Evolutionary conservation across 2,329 filamentous ascomycete species (phyloP).

Genomic region (Lachnellula cervina): DNA sequence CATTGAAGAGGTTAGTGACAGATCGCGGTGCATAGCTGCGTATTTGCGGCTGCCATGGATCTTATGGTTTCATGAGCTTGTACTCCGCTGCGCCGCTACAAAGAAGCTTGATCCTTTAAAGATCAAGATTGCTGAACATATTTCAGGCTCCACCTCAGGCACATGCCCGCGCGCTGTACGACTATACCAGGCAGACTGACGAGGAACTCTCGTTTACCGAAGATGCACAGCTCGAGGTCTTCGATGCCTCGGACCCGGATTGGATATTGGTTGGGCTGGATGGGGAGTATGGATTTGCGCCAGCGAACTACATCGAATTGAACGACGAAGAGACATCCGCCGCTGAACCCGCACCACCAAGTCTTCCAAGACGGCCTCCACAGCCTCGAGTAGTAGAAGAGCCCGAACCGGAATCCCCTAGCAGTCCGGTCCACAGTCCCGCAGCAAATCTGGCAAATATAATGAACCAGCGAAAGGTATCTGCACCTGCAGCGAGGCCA

Average conservation of each 20-base stretch:
- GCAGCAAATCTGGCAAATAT: slow-evolving; percentile 49
- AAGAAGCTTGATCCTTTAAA: neutral
- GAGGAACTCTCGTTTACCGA: slow-evolving; percentile 96
- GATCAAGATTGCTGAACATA: slow-evolving; percentile 14
- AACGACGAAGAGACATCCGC: slow-evolving; percentile 33
- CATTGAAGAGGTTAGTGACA: slow-evolving; percentile 73
- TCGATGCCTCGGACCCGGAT: slow-evolving; percentile 86
- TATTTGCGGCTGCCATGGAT: slow-evolving; percentile 1
- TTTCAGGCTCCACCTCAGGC: slow-evolving; percentile 58
- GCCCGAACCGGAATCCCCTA: slow-evolving; percentile 23
- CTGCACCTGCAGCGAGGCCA: slow-evolving; percentile 36
- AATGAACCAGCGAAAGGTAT: slow-evolving; percentile 36
- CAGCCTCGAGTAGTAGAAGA: slow-evolving; percentile 25
- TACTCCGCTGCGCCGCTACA: neutral
- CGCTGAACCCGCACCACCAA: slow-evolving; percentile 30
- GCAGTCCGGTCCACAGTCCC: slow-evolving; percentile 24
- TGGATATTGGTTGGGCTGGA: slow-evolving; percentile 90
- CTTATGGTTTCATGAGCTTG: neutral
- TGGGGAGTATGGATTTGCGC: slow-evolving; percentile 87
- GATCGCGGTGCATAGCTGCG: neutral
- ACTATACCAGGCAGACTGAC: slow-evolving; percentile 94
- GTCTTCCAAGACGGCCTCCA: slow-evolving; percentile 35
- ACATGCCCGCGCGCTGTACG: slow-evolving; percentile 88
- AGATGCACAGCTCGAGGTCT: slow-evolving; percentile 76
- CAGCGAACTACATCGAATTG: slow-evolving; percentile 90